A percentile compares a stretch with the other conserved stretches of the same genome.
phyloP scores from a whole-genome alignment of 495 filamentous ascomycete species.

The Penicillium cinerascens region DNA sequence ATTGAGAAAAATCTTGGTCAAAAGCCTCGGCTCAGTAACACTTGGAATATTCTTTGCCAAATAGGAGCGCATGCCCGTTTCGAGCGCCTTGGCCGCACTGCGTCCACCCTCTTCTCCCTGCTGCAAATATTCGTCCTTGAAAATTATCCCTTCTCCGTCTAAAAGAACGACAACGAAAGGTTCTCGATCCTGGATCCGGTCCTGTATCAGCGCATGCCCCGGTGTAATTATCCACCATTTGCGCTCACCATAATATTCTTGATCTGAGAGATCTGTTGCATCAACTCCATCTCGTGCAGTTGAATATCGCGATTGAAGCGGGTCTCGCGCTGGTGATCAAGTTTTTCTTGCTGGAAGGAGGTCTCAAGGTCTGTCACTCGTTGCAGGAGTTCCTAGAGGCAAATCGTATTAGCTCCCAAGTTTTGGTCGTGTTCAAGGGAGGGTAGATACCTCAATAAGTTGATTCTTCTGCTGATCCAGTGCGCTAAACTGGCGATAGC shows the following conservation, averaged over 20 bases:
- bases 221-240: background rate
- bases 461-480: constrained; percentile 51
- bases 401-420: constrained; percentile 11
- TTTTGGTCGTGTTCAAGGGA: constrained; percentile 5
- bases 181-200: constrained; percentile 58
- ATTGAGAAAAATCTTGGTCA: constrained; percentile 68
- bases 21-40: constrained; percentile 56
- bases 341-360: constrained; percentile 45
- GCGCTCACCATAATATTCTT: constrained; percentile 49
- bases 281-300: constrained; percentile 50
- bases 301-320: constrained; percentile 55
- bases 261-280: constrained; percentile 48
- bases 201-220: constrained; percentile 23
- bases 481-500: constrained; percentile 45
- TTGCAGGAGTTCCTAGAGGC: constrained; percentile 45
- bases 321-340: constrained; percentile 53
- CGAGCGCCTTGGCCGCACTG: constrained; percentile 62
- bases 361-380: constrained; percentile 45
- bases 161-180: constrained; percentile 72
- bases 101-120: constrained; percentile 68
- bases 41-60: constrained; percentile 43
- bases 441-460: constrained; percentile 45
- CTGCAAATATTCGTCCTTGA: constrained; percentile 61
- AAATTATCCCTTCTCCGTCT: constrained; percentile 76
- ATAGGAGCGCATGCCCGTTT: constrained; percentile 47